Base-by-base conservation (phyloP, 2,329 filamentous ascomycete species). In the Rhexocercosporidium sp. region DNA sequence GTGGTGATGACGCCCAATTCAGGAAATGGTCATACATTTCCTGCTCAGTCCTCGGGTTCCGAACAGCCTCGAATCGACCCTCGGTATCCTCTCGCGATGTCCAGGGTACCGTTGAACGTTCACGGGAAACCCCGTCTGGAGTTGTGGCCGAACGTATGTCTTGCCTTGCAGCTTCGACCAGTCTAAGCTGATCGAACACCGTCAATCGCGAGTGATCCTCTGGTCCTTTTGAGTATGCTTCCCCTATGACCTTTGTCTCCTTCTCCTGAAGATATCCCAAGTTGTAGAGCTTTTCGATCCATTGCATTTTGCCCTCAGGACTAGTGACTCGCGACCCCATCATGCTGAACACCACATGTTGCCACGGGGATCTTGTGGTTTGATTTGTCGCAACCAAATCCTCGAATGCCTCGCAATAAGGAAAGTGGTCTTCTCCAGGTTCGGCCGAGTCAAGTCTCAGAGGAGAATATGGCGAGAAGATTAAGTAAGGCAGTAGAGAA, bases 381-480 rank as follows among this genome's bases (percentile, higher is more conserved):
- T 71, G 68, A 20, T 64, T 71, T 34, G 63, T 74, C 27, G 59
- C 53, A 3, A 78, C 71, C 22, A 78, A 59, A 59, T 78, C 76
- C 59, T 76, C 74, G 61, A 78, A 77, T 39, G 76, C 76, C 18
- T 71, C 70, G 31, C 67, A 62, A 44, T 76, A 78, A 18, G 69
- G 67, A 39, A 76, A 73, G 3, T 68, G 11, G 29, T 70, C 66
- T n/a, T 66, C 49, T 31, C n/a, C 27, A n/a, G 14, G 39, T 57
- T 37, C 41, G 16, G 53, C 39, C 5, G 59, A 44, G 6, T 57
- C 41, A 5, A 78, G 64, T 34, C 63, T 69, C 0, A 78, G 34
- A 1, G 76, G 76, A 7, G 76, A 78, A 56, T 78, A 77, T 29
- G 73, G 67, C 1, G 76, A 78, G 37, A 75, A 74, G 4, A 77